Evolutionary conservation across 2,329 filamentous ascomycete genomes (phyloP), one percentile per base, ranked within the genome.

Genomic region (Ascochyta clinopodiicola): DNA sequence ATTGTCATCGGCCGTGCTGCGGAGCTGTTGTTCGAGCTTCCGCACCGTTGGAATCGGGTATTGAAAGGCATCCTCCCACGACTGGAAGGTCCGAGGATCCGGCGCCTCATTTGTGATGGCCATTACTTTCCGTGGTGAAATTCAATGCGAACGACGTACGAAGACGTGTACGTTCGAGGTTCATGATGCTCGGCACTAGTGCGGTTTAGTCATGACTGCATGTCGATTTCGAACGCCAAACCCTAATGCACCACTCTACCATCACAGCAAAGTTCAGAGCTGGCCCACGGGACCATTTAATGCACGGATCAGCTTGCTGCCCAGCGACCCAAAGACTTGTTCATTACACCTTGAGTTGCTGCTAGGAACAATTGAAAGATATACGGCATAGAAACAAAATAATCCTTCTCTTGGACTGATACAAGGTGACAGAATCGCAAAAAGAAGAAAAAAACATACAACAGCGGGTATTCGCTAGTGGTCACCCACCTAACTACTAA

Each of bases 41-140:
- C 85, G 83, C 43, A 88, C 84, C 27, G 82, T 80, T 6, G 86
- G 85, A 44, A 89, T 80, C 1, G 86, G 84, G 66, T 87, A 83
- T 67, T 87, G 81, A 69, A 89, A 89, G 34, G 86, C 86, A 78
- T 89, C 86, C 68, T 88, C 82, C 86, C 86, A 89, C 68, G 81
- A 80, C 59, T 81, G 77, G 56, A 88, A 79, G 50, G 77, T 79
- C 58, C 81, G 77, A 15, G 84, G 79, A 67, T 88, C 84, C 34
- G 84, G 83, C 29, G 79, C 79, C 64, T 85, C 83, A 31, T 76
- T 75, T n/a, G 82, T 76, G 82, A 85, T 86, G 19, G 44, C 39
- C 45, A 44, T 53, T 10, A 44, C 15, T 19, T 27, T 24, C 44
- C 25, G 36, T 21, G 38, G 42, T 15, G 27, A 31, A 25, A 9